Conservation (phyloP, 257 asterid genomes). For the Salvia splendens region DNA sequence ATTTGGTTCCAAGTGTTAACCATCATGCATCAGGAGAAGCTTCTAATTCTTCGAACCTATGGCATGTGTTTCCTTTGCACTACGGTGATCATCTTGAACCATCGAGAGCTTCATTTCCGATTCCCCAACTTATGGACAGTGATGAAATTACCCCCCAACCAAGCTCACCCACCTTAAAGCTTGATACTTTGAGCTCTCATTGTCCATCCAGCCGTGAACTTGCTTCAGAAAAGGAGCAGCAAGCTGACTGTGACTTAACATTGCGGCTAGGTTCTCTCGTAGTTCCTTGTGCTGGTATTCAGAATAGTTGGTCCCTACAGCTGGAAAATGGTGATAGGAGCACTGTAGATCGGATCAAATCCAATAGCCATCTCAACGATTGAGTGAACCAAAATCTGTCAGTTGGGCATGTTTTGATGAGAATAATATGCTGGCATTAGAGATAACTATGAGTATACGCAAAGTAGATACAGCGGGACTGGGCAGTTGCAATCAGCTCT, state of each 20-base stretch:
- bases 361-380: conserved; percentile 32
- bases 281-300: conserved; percentile 39
- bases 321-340: conserved; percentile 26
- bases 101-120: conserved; percentile 34
- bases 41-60: conserved; percentile 39
- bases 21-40: conserved; percentile 9
- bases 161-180: conserved; percentile 18
- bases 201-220: conserved; percentile 29
- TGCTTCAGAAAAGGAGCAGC: conserved; percentile 33
- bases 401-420: conserved; percentile 28
- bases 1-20: conserved; percentile 28
- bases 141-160: conserved; percentile 30
- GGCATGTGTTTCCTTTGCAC: conserved; percentile 70
- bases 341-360: neutral
- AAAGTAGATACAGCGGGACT: conserved; percentile 18
- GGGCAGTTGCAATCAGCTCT: conserved; percentile 21
- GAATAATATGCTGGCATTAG: conserved; percentile 25
- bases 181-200: conserved; percentile 9
- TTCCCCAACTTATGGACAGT: conserved; percentile 32
- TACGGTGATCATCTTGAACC: conserved; percentile 40
- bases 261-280: conserved; percentile 67
- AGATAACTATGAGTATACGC: too few relatives aligned
- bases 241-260: conserved; percentile 69
- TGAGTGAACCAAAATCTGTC: conserved; percentile 28
- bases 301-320: conserved; percentile 34